phyloP scores from a whole-genome alignment of 306 rosid genomes.

The Castanea mollissima region DNA sequence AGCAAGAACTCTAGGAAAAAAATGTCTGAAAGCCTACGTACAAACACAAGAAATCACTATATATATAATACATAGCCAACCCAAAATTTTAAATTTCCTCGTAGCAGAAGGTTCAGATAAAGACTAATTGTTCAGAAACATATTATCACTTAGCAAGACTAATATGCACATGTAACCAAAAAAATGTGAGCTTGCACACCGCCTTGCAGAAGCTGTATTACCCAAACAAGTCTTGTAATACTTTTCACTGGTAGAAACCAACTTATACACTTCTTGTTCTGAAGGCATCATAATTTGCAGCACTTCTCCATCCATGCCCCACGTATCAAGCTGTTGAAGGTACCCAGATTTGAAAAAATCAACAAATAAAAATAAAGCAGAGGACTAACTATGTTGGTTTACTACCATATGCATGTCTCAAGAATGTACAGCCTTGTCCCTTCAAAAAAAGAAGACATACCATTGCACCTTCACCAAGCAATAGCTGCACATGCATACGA shows the following conservation, averaged over 20 bases:
- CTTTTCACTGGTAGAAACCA: conserved; percentile 63
- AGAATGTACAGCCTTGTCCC: conserved; percentile 18
- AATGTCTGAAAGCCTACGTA: neutral
- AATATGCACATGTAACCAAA: neutral
- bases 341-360: conserved; percentile 2
- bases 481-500: conserved; percentile 59
- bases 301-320: conserved; percentile 88
- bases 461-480: conserved; percentile 88
- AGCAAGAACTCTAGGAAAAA: neutral
- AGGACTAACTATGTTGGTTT: neutral
- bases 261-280: conserved; percentile 55
- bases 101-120: neutral
- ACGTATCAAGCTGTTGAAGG: conserved; percentile 56
- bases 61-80: neutral
- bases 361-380: neutral
- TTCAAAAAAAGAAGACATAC: conserved; percentile 40
- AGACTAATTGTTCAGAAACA: neutral
- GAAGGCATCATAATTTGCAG: conserved; percentile 63
- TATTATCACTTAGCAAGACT: neutral
- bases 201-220: conserved; percentile 21
- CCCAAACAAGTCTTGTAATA: conserved; percentile 53
- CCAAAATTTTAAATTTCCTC: too few relatives aligned
- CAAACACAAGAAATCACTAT: neutral
- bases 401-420: conserved; percentile 5
- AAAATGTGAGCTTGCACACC: neutral